Conservation (phyloP, 1,284 basidiomycete genomes). For the Rhodofomes roseus region DNA sequence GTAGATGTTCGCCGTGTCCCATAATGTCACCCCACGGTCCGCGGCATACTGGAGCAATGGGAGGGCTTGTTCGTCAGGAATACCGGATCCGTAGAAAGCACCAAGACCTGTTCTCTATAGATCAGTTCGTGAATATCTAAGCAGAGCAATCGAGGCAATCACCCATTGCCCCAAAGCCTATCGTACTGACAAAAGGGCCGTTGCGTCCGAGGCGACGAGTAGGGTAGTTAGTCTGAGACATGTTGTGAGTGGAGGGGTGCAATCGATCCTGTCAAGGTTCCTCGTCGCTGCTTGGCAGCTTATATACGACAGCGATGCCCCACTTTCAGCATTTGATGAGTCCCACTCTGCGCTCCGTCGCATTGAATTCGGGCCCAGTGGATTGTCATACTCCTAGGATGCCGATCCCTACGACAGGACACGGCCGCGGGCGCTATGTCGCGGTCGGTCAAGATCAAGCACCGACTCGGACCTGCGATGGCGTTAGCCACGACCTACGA, state of each 20-base stretch:
- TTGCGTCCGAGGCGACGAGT: constrained; percentile 23
- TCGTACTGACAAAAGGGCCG: constrained; percentile 18
- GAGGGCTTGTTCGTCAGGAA: constrained; percentile 26
- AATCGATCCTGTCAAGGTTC: not conserved
- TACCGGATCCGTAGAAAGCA: constrained; percentile 17
- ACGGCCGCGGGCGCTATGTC: no score
- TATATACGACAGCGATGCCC: not conserved
- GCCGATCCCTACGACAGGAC: no score
- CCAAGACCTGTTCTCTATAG: constrained; percentile 13
- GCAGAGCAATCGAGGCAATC: no score
- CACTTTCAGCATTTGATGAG: not conserved
- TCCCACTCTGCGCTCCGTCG: not conserved
- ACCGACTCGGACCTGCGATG: no score
- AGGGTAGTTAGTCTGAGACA: constrained; percentile 6
- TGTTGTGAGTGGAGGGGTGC: not conserved
- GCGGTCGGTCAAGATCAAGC: no score
- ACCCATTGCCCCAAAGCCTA: constrained; percentile 28
- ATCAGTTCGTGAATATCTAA: not conserved
- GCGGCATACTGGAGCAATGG: constrained; percentile 12
- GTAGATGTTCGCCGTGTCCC: constrained; percentile 31
- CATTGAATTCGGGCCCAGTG: not conserved
- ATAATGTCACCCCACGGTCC: constrained; percentile 13
- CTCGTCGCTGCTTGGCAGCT: not conserved
- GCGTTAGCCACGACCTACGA: no score
- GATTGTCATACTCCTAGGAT: no score